phyloP scores from a whole-genome alignment of 257 asterid genomes.

The Solanum neorickii region DNA sequence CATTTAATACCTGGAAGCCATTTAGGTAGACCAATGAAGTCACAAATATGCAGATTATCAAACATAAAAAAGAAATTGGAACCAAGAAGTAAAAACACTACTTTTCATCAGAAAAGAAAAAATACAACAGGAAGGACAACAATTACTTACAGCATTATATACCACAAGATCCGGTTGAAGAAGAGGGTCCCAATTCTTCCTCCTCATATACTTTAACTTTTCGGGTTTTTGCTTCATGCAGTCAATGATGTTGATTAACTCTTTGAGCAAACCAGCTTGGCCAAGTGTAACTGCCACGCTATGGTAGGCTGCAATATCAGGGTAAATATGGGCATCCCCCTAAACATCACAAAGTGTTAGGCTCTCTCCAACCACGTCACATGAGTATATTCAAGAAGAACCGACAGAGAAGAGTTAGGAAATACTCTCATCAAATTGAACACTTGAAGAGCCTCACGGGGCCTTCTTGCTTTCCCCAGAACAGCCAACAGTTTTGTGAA shows the following conservation, averaged over 20 bases:
- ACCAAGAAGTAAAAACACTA: background rate
- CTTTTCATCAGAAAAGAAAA: background rate
- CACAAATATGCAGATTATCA: background rate
- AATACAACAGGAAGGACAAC: background rate
- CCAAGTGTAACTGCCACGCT: conserved; percentile 78
- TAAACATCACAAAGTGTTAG: conserved; percentile 13
- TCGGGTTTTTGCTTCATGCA: conserved; percentile 73
- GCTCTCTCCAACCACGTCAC: background rate
- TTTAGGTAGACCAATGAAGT: background rate
- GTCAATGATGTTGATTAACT: conserved; percentile 59
- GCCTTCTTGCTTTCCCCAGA: conserved; percentile 68
- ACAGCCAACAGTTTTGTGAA: conserved; percentile 76
- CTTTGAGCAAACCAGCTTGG: conserved; percentile 80
- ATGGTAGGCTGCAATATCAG: conserved; percentile 95
- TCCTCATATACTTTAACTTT: conserved; percentile 38
- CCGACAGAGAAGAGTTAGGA: background rate
- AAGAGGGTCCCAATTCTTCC: conserved; percentile 73
- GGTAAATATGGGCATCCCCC: conserved; percentile 69
- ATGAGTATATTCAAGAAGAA: background rate
- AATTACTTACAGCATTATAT: conserved; percentile 74
- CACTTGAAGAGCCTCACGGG: conserved; percentile 66
- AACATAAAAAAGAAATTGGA: background rate
- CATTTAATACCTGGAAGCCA: conserved; percentile 67
- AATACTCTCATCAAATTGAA: conserved; percentile 85
- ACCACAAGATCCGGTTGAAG: conserved; percentile 83